A percentile compares a stretch with the other conserved stretches of the same genome.
These are phyloP conservation scores for Cordyceps sp. DNA, from an alignment of 2,329 filamentous ascomycete species.

Conservation along the genomic window DNA sequence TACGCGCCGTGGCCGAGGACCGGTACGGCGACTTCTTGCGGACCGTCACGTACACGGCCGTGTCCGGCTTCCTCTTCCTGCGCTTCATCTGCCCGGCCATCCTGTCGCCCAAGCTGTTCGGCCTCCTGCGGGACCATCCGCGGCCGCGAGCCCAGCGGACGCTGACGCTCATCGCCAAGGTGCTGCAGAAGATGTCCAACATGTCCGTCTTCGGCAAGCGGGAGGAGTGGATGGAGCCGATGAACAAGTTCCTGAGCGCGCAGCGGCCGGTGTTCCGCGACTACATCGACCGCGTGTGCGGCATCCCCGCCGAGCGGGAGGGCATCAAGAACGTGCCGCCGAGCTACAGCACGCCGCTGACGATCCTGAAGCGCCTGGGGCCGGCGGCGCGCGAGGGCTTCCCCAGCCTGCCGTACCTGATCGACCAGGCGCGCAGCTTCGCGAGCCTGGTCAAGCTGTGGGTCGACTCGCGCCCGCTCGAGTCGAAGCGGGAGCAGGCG, in stretches of 20 bases:
- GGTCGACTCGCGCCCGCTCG: conserved; percentile 38
- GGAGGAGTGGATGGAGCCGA: conserved; percentile 97
- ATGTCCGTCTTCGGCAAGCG: conserved; percentile 84
- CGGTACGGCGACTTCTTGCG: conserved; percentile 85
- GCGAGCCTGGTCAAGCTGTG: conserved; percentile 71
- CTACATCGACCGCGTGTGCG: conserved; percentile 76
- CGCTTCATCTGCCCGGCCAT: conserved; percentile 96
- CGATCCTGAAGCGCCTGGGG: conserved; percentile 70
- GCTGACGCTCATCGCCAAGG: conserved; percentile 82
- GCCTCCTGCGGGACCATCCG: conserved; percentile 68
- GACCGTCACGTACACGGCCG: conserved; percentile 81
- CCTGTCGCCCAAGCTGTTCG: conserved; percentile 85
- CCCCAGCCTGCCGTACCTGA: conserved; percentile 79
- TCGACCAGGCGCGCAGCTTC: conserved; percentile 76
- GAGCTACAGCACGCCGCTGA: conserved; percentile 82
- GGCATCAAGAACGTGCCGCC: conserved; percentile 47
- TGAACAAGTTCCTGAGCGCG: conserved; percentile 72
- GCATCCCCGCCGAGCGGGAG: conserved; percentile 57
- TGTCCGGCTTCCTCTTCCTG: conserved; percentile 86
- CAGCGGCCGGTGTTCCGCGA: conserved; percentile 70
- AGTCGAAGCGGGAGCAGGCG: conserved; percentile 14
- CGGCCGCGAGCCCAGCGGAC: conserved; percentile 71
- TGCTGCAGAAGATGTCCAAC: conserved; percentile 78
- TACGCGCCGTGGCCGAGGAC: conserved; percentile 83
- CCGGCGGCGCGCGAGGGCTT: conserved; percentile 78